A percentile compares a stretch with the other conserved stretches of the same genome.
Conservation (phyloP, 441 rosid genomes). For the Adansonia madagascariensis region DNA sequence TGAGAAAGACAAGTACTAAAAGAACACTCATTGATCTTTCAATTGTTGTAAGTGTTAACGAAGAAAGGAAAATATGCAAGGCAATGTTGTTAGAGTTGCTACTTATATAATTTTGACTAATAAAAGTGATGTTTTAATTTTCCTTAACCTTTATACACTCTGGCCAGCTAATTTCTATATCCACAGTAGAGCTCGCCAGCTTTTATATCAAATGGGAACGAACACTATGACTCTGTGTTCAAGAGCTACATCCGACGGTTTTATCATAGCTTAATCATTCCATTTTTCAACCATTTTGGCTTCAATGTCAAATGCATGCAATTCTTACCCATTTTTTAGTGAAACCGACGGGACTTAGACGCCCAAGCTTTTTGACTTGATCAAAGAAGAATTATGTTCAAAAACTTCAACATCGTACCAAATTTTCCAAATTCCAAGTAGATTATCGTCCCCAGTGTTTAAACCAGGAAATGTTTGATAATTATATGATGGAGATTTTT, state of each 20-base stretch:
- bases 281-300: not conserved
- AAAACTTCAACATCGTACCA: constrained; percentile 23
- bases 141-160: not conserved
- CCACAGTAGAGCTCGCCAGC: not conserved
- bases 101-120: not conserved
- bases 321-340: not conserved
- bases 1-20: not conserved
- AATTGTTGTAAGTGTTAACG: not conserved
- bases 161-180: not conserved
- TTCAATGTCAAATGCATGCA: not conserved
- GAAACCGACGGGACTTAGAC: constrained; percentile 21
- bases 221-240: not conserved
- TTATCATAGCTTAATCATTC: not conserved
- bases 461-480: too few species aligned
- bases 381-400: constrained; percentile 32
- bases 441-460: too few species aligned
- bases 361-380: constrained; percentile 25
- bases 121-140: not conserved
- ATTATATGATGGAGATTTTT: constrained; percentile 37
- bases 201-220: not conserved
- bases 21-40: not conserved
- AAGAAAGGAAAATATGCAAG: not conserved
- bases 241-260: not conserved
- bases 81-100: not conserved
- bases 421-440: constrained; percentile 11